Evolutionary conservation across 1,284 basidiomycete genomes (phyloP).

Genomic region (Ustilago cynodontis): DNA sequence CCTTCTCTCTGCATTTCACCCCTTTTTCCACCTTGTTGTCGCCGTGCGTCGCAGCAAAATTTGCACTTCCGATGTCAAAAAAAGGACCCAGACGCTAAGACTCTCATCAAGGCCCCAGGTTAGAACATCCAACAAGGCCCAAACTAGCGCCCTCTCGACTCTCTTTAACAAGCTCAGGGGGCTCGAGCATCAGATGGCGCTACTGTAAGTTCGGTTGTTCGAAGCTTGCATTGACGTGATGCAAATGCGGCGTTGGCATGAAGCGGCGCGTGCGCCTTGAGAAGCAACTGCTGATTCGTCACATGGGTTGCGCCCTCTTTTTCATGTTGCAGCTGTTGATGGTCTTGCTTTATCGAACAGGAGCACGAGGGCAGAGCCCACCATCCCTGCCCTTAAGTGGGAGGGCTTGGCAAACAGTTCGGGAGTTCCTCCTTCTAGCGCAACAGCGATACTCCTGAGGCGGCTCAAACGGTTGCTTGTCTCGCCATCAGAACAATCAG

Average conservation of each 20-base stretch:
- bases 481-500: too few relatives aligned
- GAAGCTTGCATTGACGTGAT: neutral
- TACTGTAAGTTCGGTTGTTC: neutral
- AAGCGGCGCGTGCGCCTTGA: neutral
- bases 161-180: neutral
- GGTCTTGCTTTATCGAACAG: neutral
- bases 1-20: neutral
- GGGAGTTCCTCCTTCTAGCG: too few relatives aligned
- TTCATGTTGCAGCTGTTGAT: neutral
- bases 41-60: constrained; percentile 24
- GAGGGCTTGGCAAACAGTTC: neutral
- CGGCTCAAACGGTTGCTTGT: too few relatives aligned
- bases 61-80: neutral
- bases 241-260: constrained; percentile 2
- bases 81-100: neutral
- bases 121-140: neutral
- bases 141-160: neutral
- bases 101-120: neutral
- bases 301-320: constrained; percentile 5
- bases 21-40: constrained; percentile 3
- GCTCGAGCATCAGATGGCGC: neutral
- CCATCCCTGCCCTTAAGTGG: neutral
- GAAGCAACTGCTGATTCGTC: neutral
- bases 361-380: constrained; percentile 18
- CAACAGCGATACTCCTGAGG: too few relatives aligned